phyloP scores from a whole-genome alignment of 2,329 filamentous ascomycete species.

The Verticillium zaregamsianum region DNA sequence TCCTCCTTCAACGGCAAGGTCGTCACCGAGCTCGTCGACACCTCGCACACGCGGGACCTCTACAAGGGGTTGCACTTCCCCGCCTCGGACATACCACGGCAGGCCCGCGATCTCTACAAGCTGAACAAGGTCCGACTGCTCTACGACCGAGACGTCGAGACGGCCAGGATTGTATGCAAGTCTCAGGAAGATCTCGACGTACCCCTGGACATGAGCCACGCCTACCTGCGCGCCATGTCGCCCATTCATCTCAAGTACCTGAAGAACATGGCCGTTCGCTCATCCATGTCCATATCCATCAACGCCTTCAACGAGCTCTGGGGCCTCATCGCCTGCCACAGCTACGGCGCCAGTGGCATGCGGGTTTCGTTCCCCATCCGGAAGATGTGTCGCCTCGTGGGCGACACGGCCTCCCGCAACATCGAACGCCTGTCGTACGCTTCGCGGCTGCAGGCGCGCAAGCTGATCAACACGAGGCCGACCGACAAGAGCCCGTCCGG shows the following conservation, averaged over 20 bases:
- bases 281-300: conserved; percentile 92
- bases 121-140: conserved; percentile 84
- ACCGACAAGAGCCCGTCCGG: conserved; percentile 79
- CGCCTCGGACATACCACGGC: conserved; percentile 79
- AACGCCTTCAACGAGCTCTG: conserved; percentile 82
- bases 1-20: conserved; percentile 77
- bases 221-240: conserved; percentile 84
- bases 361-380: conserved; percentile 87
- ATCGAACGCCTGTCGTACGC: conserved; percentile 86
- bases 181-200: conserved; percentile 66
- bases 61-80: conserved; percentile 89
- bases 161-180: conserved; percentile 77
- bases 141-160: conserved; percentile 79
- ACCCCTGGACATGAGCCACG: conserved; percentile 78
- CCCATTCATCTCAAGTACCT: conserved; percentile 88
- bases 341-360: conserved; percentile 75
- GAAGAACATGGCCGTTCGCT: conserved; percentile 83
- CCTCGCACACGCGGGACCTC: conserved; percentile 71
- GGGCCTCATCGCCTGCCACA: conserved; percentile 84
- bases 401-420: conserved; percentile 80
- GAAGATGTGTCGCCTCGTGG: conserved; percentile 86
- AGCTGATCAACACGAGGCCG: conserved; percentile 81
- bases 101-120: conserved; percentile 84
- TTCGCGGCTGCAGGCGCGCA: conserved; percentile 77
- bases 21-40: conserved; percentile 82